A percentile compares a stretch with the other conserved stretches of the same genome.
Evolutionary conservation across 148 eudicot genomes (phyloP).

Genomic region (Beta vulgaris): DNA sequence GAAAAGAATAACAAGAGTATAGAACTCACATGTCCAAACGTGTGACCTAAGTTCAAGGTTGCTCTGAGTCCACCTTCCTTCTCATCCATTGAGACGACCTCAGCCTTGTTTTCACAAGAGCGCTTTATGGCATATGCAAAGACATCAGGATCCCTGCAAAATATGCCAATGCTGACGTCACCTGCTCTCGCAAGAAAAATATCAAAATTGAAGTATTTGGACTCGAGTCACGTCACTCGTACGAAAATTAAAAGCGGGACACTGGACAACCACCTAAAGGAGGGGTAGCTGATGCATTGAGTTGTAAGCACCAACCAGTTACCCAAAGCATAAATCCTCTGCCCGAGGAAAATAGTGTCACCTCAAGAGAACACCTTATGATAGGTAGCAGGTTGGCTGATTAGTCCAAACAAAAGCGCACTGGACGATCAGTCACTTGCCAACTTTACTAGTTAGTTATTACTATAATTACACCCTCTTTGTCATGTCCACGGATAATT

Average conservation of each 20-base stretch:
- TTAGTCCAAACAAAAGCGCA: too few relatives aligned
- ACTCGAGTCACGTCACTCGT: too few relatives aligned
- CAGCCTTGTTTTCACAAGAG: slow-evolving; percentile 98
- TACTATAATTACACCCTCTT: too few relatives aligned
- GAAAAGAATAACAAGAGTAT: not conserved
- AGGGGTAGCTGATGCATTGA: too few relatives aligned
- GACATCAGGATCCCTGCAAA: slow-evolving; percentile 81
- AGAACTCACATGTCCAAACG: slow-evolving; percentile 92
- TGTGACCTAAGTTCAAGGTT: slow-evolving; percentile 95
- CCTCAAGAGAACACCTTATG: not conserved
- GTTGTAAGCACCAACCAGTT: not conserved
- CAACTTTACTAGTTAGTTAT: too few relatives aligned
- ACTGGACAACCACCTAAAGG: too few relatives aligned
- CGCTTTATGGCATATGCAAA: slow-evolving; percentile 94
- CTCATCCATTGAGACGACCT: slow-evolving; percentile 93
- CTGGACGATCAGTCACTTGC: too few relatives aligned
- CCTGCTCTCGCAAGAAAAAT: not conserved
- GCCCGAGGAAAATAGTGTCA: not conserved
- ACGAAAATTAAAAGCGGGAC: too few relatives aligned
- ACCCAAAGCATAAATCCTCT: not conserved
- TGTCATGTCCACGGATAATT: too few relatives aligned
- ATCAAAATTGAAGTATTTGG: not conserved
- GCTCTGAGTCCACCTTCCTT: slow-evolving; percentile 94
- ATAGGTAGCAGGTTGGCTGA: too few relatives aligned
- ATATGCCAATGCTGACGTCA: not conserved